Evolutionary conservation across 345 rosid genomes (phyloP).

Genomic region (Salix arbutifolia): DNA sequence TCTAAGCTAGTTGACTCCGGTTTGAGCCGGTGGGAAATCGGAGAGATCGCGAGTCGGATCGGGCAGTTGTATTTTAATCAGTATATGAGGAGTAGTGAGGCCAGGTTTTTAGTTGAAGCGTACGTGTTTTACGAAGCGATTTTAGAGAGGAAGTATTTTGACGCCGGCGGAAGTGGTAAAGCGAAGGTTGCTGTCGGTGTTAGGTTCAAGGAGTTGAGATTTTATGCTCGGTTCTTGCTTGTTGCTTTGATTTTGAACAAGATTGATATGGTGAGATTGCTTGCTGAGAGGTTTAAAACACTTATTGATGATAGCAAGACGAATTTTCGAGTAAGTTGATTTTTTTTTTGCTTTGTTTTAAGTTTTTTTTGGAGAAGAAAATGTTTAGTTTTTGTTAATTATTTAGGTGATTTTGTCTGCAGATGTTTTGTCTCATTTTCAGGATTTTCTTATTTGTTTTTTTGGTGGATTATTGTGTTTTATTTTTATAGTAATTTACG

Average conservation of each 20-base stretch:
- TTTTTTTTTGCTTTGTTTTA: not conserved
- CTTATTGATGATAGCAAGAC: constrained; percentile 68
- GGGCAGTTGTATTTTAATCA: constrained; percentile 94
- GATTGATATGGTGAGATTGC: constrained; percentile 49
- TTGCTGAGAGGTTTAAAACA: constrained; percentile 20
- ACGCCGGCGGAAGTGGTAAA: constrained; percentile 30
- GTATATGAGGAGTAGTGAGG: constrained; percentile 90
- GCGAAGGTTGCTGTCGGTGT: constrained; percentile 57
- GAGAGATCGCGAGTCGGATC: constrained; percentile 99
- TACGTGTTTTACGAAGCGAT: constrained; percentile 94
- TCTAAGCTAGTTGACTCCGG: constrained; percentile 67
- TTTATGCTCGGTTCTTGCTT: constrained; percentile 79
- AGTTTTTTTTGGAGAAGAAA: not conserved
- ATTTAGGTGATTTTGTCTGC: not conserved
- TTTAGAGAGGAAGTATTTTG: constrained; percentile 70
- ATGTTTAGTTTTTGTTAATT: not conserved
- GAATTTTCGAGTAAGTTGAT: constrained; percentile 56
- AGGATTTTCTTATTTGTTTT: not conserved
- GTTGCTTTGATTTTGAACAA: constrained; percentile 73
- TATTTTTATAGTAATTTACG: not conserved
- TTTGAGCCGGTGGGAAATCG: constrained; percentile 92
- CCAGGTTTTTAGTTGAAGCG: constrained; percentile 76
- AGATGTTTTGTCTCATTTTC: not conserved
- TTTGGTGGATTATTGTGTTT: not conserved
- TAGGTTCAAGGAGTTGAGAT: constrained; percentile 79